These are phyloP conservation scores for Arthrobotrys sphaeroides DNA, from an alignment of 2,329 filamentous ascomycete genomes.

Conservation along the genomic window DNA sequence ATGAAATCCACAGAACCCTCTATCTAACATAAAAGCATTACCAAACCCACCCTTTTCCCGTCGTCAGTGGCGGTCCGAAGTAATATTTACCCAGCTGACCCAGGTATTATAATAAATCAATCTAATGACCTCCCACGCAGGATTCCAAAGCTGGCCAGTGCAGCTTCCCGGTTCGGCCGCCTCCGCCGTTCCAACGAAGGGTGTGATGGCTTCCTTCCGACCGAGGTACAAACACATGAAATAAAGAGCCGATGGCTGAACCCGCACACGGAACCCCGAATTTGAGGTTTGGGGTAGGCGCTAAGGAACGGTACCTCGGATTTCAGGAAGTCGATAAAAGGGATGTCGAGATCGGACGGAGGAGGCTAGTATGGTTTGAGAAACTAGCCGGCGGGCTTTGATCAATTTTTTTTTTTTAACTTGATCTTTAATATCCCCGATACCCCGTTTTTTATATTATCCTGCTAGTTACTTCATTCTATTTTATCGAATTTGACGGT, in stretches of 20 bases:
- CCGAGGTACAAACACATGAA: conserved; percentile 55
- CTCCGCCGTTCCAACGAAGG: conserved; percentile 22
- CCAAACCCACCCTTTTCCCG: neutral
- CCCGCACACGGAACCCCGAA: neutral
- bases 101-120: neutral
- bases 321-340: conserved; percentile 34
- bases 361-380: conserved; percentile 20
- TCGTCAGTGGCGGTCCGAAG: neutral
- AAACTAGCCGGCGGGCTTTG: conserved; percentile 24
- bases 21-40: conserved; percentile 10
- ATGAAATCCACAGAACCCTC: neutral
- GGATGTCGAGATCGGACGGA: conserved; percentile 47
- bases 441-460: conserved; percentile 33
- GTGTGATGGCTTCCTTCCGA: conserved; percentile 44
- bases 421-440: conserved; percentile 22
- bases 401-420: neutral
- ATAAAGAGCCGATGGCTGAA: conserved; percentile 18
- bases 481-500: neutral
- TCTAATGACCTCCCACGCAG: conserved; percentile 13
- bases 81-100: conserved; percentile 45
- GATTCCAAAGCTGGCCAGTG: neutral
- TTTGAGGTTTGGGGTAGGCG: neutral
- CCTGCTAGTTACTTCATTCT: neutral
- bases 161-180: conserved; percentile 50
- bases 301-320: conserved; percentile 24